A percentile compares a stretch with the other conserved stretches of the same genome.
Conservation (phyloP, 768 basidiomycete species). For the Boletus tomentosulus region DNA sequence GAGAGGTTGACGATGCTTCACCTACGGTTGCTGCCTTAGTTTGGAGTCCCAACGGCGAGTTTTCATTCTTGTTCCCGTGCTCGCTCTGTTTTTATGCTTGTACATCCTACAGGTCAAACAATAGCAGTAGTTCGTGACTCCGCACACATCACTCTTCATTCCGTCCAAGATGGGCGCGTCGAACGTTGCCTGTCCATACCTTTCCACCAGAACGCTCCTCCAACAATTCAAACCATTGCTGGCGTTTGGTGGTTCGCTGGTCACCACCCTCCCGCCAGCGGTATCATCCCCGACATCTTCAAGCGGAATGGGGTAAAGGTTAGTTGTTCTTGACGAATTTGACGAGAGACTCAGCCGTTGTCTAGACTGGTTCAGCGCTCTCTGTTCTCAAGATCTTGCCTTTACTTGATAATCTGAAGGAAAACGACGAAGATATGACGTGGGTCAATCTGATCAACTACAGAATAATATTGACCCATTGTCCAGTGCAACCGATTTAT, state of each 20-base stretch:
- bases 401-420: constrained; percentile 64
- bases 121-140: constrained; percentile 72
- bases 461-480: constrained; percentile 13
- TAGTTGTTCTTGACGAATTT: constrained; percentile 18
- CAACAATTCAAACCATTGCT: constrained; percentile 32
- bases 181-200: constrained; percentile 44
- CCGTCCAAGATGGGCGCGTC: constrained; percentile 69
- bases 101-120: constrained; percentile 47
- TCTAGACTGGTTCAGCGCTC: constrained; percentile 73
- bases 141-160: constrained; percentile 64
- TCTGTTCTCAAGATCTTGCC: constrained; percentile 67
- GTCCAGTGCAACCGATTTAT: constrained; percentile 69
- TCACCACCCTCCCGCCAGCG: constrained; percentile 35
- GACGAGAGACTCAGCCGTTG: constrained; percentile 5
- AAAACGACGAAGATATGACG: constrained; percentile 65
- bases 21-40: constrained; percentile 54
- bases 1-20: constrained; percentile 38
- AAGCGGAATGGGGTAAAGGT: constrained; percentile 63
- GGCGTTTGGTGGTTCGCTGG: constrained; percentile 75
- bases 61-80: not conserved
- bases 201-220: constrained; percentile 8
- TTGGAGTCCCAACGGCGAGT: constrained; percentile 81
- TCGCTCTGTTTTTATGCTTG: constrained; percentile 3
- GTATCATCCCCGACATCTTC: constrained; percentile 71
- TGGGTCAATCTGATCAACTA: constrained; percentile 33